Percentiles rank a stretch among this genome's conserved stretches.
Conservation (phyloP, 345 rosid species). For the Trapa bicornis region DNA sequence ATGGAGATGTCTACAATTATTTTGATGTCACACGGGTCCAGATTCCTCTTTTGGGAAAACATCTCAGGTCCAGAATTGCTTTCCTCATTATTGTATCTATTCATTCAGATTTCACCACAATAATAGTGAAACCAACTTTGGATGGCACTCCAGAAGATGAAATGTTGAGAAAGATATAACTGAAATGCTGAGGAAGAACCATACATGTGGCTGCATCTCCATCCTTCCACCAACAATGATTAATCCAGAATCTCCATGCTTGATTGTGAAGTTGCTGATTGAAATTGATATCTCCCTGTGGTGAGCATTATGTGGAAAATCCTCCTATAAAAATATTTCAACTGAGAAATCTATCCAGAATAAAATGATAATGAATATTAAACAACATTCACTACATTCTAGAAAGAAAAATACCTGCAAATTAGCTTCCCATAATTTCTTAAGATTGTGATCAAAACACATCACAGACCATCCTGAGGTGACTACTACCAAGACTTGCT, state of each 20-base stretch:
- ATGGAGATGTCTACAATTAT: neutral
- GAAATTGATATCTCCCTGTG: constrained; percentile 76
- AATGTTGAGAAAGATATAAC: neutral
- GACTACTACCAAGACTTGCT: constrained; percentile 94
- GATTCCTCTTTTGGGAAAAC: neutral
- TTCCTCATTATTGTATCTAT: neutral
- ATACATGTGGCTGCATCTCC: constrained; percentile 89
- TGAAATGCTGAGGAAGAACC: constrained; percentile 7
- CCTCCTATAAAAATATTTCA: constrained; percentile 38
- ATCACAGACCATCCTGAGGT: constrained; percentile 91
- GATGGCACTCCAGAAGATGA: neutral
- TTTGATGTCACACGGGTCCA: too few relatives aligned
- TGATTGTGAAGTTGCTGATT: constrained; percentile 75
- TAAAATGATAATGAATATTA: neutral
- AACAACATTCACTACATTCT: neutral
- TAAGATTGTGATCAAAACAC: constrained; percentile 94
- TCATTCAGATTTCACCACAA: neutral
- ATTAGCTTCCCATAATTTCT: constrained; percentile 86
- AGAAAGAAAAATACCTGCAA: constrained; percentile 47
- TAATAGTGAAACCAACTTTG: neutral
- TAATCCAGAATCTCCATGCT: constrained; percentile 78
- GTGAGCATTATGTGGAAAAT: constrained; percentile 85
- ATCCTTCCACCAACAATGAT: constrained; percentile 91
- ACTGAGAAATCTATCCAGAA: neutral
- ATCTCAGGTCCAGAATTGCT: neutral